These are phyloP conservation scores for Annulohypoxylon maeteangense DNA, from an alignment of 495 filamentous ascomycete species.

Conservation along the genomic window DNA sequence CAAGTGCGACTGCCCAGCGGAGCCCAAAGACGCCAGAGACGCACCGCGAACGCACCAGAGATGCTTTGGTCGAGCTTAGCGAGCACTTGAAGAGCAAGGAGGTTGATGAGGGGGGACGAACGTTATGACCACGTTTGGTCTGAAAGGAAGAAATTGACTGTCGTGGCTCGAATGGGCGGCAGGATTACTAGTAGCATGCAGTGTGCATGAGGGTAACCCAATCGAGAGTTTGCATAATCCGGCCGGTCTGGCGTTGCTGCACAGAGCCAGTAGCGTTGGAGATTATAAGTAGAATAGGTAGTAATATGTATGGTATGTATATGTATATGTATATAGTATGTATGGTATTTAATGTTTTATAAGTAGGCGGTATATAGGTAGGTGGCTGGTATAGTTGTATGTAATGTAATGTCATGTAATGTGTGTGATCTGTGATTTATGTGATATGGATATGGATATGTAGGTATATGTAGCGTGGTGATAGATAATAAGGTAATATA, in stretches of 20 bases:
- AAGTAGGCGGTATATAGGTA: background rate
- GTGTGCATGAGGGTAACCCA: constrained; percentile 61
- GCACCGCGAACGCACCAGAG: background rate
- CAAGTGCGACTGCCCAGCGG: constrained; percentile 47
- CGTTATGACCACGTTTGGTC: constrained; percentile 47
- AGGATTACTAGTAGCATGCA: constrained; percentile 61
- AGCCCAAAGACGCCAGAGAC: constrained; percentile 24
- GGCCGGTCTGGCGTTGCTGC: constrained; percentile 43
- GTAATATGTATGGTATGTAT: constrained; percentile 15
- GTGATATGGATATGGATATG: background rate
- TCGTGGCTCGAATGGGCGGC: constrained; percentile 71
- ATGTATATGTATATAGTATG: background rate
- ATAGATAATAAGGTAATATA: background rate
- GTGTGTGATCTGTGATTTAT: background rate
- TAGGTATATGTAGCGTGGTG: background rate
- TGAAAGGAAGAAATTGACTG: constrained; percentile 51
- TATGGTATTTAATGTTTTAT: background rate
- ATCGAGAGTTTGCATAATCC: constrained; percentile 58
- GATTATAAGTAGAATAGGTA: constrained; percentile 24
- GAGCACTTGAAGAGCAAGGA: constrained; percentile 43
- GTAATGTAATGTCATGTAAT: background rate
- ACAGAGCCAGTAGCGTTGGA: constrained; percentile 39
- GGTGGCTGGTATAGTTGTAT: background rate
- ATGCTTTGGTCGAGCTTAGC: constrained; percentile 23
- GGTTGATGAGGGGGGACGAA: constrained; percentile 33